phyloP scores from a whole-genome alignment of 2,329 filamentous ascomycete species.

The Xylariaceae sp. region DNA sequence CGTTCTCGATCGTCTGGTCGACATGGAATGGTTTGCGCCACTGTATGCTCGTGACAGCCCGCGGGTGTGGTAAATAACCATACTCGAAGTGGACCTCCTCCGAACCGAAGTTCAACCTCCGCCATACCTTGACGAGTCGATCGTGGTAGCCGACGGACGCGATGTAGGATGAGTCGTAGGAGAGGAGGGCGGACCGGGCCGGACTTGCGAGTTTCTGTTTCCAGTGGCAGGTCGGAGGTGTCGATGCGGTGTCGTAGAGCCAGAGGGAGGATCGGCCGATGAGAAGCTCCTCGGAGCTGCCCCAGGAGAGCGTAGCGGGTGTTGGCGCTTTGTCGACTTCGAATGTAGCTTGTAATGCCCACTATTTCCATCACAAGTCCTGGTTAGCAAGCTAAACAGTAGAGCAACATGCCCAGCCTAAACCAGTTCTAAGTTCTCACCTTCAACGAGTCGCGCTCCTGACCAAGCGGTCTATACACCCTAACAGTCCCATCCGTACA shows the following conservation, averaged over 20 bases:
- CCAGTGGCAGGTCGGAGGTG: constrained; percentile 60
- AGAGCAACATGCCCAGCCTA: not conserved
- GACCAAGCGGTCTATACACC: constrained; percentile 70
- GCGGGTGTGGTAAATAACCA: constrained; percentile 81
- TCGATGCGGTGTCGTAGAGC: constrained; percentile 54
- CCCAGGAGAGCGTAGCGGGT: constrained; percentile 68
- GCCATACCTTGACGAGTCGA: constrained; percentile 86
- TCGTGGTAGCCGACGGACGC: constrained; percentile 76
- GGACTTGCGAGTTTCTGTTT: constrained; percentile 66
- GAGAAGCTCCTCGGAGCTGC: constrained; percentile 75
- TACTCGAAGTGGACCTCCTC: constrained; percentile 86
- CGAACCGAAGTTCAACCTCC: constrained; percentile 74
- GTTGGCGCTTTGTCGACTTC: constrained; percentile 47
- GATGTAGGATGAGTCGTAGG: constrained; percentile 81
- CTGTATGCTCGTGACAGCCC: constrained; percentile 71
- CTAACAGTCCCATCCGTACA: constrained; percentile 63
- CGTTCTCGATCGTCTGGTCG: constrained; percentile 76
- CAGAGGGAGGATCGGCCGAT: constrained; percentile 65
- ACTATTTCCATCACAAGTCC: constrained; percentile 38
- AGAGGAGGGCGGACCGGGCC: constrained; percentile 69
- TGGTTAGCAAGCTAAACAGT: constrained; percentile 11
- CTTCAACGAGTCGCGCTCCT: constrained; percentile 67
- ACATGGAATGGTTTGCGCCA: constrained; percentile 77
- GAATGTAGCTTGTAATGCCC: constrained; percentile 60
- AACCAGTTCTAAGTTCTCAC: constrained; percentile 39